phyloP scores from a whole-genome alignment of 345 rosid genomes.

The Moringa oleifera region DNA sequence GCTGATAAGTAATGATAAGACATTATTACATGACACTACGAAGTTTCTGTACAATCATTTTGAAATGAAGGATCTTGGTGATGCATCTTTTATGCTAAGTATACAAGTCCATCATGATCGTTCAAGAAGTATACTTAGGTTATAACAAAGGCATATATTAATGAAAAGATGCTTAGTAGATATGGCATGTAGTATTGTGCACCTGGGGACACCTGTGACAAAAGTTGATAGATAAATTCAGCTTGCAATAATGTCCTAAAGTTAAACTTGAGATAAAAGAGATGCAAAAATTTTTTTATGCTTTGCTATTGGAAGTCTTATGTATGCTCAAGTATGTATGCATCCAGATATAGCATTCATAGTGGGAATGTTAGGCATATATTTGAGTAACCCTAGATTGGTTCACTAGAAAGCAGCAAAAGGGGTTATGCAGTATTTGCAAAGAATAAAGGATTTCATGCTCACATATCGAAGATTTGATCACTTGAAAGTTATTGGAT shows the following conservation, averaged over 20 bases:
- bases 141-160: too few species aligned
- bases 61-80: neutral
- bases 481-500: too few species aligned
- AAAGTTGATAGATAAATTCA: neutral
- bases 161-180: too few species aligned
- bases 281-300: neutral
- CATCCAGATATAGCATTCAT: neutral
- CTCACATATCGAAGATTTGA: neutral
- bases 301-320: neutral
- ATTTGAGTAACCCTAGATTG: neutral
- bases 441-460: neutral
- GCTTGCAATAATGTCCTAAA: neutral
- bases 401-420: neutral
- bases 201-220: neutral
- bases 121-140: too few species aligned
- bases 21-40: too few species aligned
- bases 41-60: too few species aligned
- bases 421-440: neutral
- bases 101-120: neutral
- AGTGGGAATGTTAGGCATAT: neutral
- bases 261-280: neutral
- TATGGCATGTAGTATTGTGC: neutral
- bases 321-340: neutral
- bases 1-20: too few species aligned
- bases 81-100: neutral